These are phyloP conservation scores for Aspergillus neotritici DNA, from an alignment of 2,329 filamentous ascomycete genomes.

Conservation along the genomic window DNA sequence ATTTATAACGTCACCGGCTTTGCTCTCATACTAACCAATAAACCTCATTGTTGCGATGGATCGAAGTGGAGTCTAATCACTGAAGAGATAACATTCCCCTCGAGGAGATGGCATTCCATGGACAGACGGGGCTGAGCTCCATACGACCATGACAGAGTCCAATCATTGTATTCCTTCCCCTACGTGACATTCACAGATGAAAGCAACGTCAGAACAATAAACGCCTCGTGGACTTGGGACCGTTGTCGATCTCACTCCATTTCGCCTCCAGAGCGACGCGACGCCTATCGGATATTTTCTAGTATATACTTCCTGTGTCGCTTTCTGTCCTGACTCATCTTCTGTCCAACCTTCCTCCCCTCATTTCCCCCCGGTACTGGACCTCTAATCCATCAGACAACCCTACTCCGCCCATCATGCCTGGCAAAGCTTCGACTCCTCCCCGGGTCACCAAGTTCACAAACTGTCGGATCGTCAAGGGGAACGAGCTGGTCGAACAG, in stretches of 20 bases:
- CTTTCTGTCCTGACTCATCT: no score
- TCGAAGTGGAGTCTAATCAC: no score
- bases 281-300: no score
- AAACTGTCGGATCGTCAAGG: conserved; percentile 73
- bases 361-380: conserved; percentile 19
- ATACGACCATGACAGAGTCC: not conserved
- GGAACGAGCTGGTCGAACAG: conserved; percentile 61
- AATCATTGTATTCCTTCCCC: not conserved
- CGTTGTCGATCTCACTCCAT: no score
- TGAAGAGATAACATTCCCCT: no score
- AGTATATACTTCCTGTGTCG: no score
- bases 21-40: no score
- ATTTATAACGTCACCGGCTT: no score
- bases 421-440: conserved; percentile 29
- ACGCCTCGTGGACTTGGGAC: conserved; percentile 1
- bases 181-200: conserved; percentile 6
- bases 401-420: conserved; percentile 21
- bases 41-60: no score
- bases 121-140: not conserved
- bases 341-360: not conserved
- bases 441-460: conserved; percentile 74
- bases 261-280: no score
- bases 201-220: conserved; percentile 10
- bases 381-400: conserved; percentile 22
- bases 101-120: not conserved